Evolutionary conservation across 345 rosid species (phyloP).

Genomic region (Arabis alpina): DNA sequence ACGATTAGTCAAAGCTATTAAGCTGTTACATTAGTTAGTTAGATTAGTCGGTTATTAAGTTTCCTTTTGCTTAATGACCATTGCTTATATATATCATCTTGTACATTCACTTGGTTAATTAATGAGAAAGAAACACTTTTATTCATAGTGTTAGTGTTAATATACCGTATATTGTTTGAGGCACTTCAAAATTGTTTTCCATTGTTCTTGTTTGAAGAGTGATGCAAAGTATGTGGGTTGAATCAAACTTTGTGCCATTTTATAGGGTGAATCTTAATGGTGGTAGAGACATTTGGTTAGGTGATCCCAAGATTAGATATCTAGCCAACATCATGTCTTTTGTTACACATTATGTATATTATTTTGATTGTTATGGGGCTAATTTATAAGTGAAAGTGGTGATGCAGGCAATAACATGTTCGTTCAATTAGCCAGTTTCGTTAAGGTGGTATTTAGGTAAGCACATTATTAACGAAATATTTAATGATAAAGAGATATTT

Average conservation of each 20-base stretch:
- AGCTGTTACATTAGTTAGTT: too few relatives aligned
- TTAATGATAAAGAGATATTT: too few relatives aligned
- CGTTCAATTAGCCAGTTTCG: constrained; percentile 6
- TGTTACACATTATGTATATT: background rate
- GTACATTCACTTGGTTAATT: too few relatives aligned
- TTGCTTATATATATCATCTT: too few relatives aligned
- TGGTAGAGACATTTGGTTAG: background rate
- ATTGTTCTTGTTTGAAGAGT: constrained; percentile 3
- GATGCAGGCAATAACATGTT: background rate
- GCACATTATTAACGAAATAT: background rate
- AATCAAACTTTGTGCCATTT: background rate
- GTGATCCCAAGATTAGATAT: background rate
- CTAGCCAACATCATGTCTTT: background rate
- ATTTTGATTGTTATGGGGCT: background rate
- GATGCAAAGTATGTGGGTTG: background rate
- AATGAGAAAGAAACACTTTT: too few relatives aligned
- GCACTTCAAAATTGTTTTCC: background rate
- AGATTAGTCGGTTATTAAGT: too few relatives aligned
- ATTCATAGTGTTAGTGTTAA: too few relatives aligned
- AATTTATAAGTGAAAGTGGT: background rate
- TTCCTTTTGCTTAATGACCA: too few relatives aligned
- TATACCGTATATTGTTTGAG: too few relatives aligned
- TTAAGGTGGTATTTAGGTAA: background rate
- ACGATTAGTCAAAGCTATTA: too few relatives aligned
- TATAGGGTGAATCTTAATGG: background rate